Base-by-base conservation (phyloP, 179 eudicot genomes). In the Silene vulgaris region DNA sequence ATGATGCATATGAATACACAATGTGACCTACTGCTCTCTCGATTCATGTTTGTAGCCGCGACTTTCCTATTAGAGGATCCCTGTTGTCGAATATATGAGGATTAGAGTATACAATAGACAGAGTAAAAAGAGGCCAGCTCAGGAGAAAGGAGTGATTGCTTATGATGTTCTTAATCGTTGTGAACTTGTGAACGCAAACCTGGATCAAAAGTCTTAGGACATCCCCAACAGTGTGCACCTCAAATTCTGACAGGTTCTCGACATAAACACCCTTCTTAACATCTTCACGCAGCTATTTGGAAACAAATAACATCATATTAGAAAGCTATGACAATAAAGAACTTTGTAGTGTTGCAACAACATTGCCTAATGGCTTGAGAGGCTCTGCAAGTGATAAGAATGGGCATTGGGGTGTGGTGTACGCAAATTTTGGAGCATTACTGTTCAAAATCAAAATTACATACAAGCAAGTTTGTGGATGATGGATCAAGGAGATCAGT, bases 11-110 rank as follows among this genome's bases (percentile, higher is more conserved):
- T 93, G 81, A 96, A 96, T 60, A 96, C 99, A 80, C 98, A 88
- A 71, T 96, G 99, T 13, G 99, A 96, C 63, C 98, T 96, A 74
- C 99, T 96, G 86, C 99, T 96, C 82, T 96, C 98, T 83, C 91
- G 88, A 74, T 96, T 96, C 99, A 96, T 93, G 78, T 93, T 91
- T 65, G 99, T 96, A 35, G 98, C 91, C 57, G 98, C 98, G 8
- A 96, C 99, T 85, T 81, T 90, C 81, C 99, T 89, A 75, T 96
- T 96, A 69, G 90, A 76, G 77, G 98, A 88, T 79, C 98, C 99
- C 99, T 96, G 79, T 80, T 73, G 75, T 79, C 83, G 73, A 73
- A 76, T 80, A 67, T 14, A 29, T 54, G 73, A 61, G 19, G 8
- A 65, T 84, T 76, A 75, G 56, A 63, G 56, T 61, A 52, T 70